Evolutionary conservation across 306 rosid genomes (phyloP), one percentile per base, ranked within the genome.

Genomic region (Trifolium pratense): DNA sequence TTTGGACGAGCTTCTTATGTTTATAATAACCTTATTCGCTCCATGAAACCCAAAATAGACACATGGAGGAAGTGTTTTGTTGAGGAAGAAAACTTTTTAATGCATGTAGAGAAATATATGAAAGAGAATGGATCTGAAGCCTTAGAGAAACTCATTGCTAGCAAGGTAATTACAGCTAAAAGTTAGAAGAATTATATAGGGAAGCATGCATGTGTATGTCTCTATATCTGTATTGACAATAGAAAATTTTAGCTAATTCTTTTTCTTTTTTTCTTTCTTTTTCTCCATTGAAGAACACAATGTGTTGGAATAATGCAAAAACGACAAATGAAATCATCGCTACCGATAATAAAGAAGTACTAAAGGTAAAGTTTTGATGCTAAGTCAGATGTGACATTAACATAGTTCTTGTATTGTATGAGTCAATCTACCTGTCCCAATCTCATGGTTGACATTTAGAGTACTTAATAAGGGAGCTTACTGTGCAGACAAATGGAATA

Each of bases 121-220:
- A 49, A 84, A 52, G 83, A 79, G 42, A 85, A 83, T 78, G 91
- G 88, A 73, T 21, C 82, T 61, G 88, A 87, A 71, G 80, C 80
- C 75, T 62, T 89, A 5, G 84, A 81, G 78, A 77, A 87, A 57
- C 84, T 85, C 71, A 70, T 89, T 66, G 55, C 83, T 61, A 7
- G 57, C 81, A 72, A 85, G 91, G 94, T 84, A 77, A 52, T 13
- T 46, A 74, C 9, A 31, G 18, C 21, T 6, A n/a, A 48, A 7
- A 48, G 6, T 15, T 48, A 48, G 21, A 46, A 39, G 43, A 40
- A 40, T 34, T 34, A 34, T 34, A 34, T 7, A 34, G 9, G 39
- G 39, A 34, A 34, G 9, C 37, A 34, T 34, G 39, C 7, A 1
- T 34, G 32, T 34, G 0, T 34, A 34, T 34, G 9, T 6, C 9